Conservation (phyloP, 768 basidiomycete genomes). For the Gymnopilus junonius region DNA sequence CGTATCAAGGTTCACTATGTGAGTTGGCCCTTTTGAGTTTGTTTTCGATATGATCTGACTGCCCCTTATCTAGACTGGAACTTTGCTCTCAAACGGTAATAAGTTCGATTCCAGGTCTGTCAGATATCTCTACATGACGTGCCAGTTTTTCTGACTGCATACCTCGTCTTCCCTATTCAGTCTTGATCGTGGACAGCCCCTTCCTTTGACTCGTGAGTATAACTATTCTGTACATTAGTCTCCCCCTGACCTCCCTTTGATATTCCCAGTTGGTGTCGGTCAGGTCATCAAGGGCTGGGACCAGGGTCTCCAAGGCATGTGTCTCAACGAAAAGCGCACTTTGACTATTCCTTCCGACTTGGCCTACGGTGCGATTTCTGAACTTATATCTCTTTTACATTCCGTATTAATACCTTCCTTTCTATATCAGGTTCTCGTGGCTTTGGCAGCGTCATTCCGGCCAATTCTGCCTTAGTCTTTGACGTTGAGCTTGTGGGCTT, state of each 20-base stretch:
- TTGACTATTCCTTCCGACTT: conserved; percentile 81
- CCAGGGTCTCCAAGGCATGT: conserved; percentile 82
- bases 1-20: conserved; percentile 80
- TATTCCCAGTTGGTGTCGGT: conserved; percentile 65
- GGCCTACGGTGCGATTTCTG: conserved; percentile 71
- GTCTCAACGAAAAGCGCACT: conserved; percentile 84
- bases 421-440: conserved; percentile 64
- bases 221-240: neutral
- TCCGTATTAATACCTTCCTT: neutral
- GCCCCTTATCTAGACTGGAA: conserved; percentile 65
- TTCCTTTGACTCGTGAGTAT: conserved; percentile 72
- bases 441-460: conserved; percentile 77
- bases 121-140: neutral
- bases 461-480: conserved; percentile 81
- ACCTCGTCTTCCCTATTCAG: conserved; percentile 35
- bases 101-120: conserved; percentile 90
- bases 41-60: neutral
- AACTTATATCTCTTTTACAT: neutral
- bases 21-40: conserved; percentile 15
- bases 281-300: conserved; percentile 91
- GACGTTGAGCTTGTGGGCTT: conserved; percentile 82
- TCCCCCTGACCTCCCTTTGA: neutral
- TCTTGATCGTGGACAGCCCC: conserved; percentile 71
- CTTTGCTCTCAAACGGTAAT: conserved; percentile 69
- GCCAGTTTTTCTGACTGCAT: neutral